Conservation (phyloP, 1,139 yeast species). For the Blastobotrys indianensis region DNA sequence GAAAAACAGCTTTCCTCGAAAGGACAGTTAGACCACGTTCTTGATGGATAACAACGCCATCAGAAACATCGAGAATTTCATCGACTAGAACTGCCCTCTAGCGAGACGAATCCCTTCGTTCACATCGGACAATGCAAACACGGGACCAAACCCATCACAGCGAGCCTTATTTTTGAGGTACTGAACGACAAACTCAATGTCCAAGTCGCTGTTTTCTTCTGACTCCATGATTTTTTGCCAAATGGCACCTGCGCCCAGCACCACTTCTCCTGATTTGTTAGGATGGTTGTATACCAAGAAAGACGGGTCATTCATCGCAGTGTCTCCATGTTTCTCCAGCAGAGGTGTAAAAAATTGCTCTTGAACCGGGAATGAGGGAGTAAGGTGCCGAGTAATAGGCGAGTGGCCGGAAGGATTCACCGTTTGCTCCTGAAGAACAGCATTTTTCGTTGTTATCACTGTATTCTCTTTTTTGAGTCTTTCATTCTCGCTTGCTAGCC, state of each 20-base stretch:
- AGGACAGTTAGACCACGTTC: too few relatives aligned
- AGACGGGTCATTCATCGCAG: slow-evolving; percentile 19
- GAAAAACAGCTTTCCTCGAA: too few relatives aligned
- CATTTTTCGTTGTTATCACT: slow-evolving; percentile 54
- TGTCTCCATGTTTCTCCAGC: slow-evolving; percentile 19
- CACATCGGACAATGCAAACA: slow-evolving; percentile 40
- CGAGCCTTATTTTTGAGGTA: slow-evolving; percentile 58
- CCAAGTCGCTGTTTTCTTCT: slow-evolving; percentile 42
- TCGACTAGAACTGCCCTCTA: too few relatives aligned
- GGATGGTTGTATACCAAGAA: slow-evolving; percentile 29
- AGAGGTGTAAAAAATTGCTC: slow-evolving; percentile 22
- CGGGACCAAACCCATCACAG: slow-evolving; percentile 84
- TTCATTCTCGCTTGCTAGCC: slow-evolving; percentile 50
- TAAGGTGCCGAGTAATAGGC: neutral
- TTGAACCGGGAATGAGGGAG: slow-evolving; percentile 21
- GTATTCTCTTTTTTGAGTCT: slow-evolving; percentile 48
- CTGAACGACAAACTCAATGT: slow-evolving; percentile 53
- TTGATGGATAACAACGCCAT: too few relatives aligned
- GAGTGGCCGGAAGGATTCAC: too few relatives aligned
- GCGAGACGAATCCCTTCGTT: slow-evolving; percentile 15
- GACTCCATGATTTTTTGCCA: slow-evolving; percentile 60
- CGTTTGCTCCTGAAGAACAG: slow-evolving; percentile 34
- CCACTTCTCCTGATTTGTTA: slow-evolving; percentile 33
- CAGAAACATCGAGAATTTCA: too few relatives aligned
- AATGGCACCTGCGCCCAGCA: slow-evolving; percentile 69